Evolutionary conservation across 2,329 filamentous ascomycete genomes (phyloP).

Genomic region (Davidsoniella neocaledoniae): DNA sequence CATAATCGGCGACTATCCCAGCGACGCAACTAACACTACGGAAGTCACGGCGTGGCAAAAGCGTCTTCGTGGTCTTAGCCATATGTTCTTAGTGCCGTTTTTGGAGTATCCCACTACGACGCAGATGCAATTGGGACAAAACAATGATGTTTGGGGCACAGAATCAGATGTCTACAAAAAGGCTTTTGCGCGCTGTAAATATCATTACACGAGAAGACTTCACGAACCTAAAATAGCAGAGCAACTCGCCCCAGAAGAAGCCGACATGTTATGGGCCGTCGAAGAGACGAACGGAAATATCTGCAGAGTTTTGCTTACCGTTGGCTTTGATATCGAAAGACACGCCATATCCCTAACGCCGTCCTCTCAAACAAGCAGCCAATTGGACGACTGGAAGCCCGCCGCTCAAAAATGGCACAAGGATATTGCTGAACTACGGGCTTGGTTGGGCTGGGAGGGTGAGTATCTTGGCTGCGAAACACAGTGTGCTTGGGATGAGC

Average conservation of each 20-base stretch:
- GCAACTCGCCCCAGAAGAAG: constrained; percentile 20
- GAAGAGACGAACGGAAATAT: constrained; percentile 25
- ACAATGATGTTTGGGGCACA: constrained; percentile 18
- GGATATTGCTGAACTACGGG: constrained; percentile 23
- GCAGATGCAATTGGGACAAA: not conserved
- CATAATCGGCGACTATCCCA: constrained; percentile 15
- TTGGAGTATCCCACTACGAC: constrained; percentile 25
- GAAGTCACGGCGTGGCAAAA: constrained; percentile 18
- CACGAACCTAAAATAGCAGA: constrained; percentile 14
- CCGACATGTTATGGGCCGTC: constrained; percentile 22
- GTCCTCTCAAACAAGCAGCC: not conserved
- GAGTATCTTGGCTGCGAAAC: constrained; percentile 26
- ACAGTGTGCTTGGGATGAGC: constrained; percentile 26
- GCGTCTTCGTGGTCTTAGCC: constrained; percentile 22
- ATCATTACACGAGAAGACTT: constrained; percentile 24
- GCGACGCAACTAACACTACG: constrained; percentile 16
- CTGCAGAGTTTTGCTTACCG: constrained; percentile 24
- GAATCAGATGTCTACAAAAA: constrained; percentile 20
- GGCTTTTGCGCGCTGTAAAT: constrained; percentile 25
- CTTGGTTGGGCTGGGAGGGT: constrained; percentile 34
- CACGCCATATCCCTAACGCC: constrained; percentile 20
- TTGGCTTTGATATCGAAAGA: constrained; percentile 26
- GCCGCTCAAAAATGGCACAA: not conserved
- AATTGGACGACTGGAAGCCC: not conserved
- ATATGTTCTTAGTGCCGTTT: constrained; percentile 27